Conservation (phyloP, 139 green algal genomes). For the Astrephomene gubernaculifera region DNA sequence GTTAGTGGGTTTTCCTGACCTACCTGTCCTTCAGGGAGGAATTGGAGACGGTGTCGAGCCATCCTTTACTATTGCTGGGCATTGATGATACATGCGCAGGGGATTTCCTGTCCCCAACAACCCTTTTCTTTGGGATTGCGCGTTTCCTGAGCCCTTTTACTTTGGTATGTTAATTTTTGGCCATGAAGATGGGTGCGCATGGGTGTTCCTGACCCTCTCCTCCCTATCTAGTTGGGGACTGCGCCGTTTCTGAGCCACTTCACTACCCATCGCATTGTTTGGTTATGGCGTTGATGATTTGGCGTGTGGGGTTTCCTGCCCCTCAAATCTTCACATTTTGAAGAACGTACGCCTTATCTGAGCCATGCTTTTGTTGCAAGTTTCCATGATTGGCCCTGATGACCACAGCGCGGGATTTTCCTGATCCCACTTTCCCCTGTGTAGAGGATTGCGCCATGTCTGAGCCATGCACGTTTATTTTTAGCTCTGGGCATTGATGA, state of each 20-base stretch:
- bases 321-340: not conserved
- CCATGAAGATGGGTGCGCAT: not conserved
- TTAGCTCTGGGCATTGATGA: not conserved
- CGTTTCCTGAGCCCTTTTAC: not conserved
- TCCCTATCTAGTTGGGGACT: not conserved
- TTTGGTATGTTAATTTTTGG: not conserved
- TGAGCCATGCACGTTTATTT: not conserved
- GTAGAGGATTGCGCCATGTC: not conserved
- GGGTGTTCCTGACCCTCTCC: conserved; percentile 9
- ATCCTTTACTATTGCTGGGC: not conserved
- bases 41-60: conserved; percentile 1
- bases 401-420: no score
- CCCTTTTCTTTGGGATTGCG: not conserved
- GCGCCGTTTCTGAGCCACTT: no score
- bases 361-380: not conserved
- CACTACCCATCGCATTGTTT: no score
- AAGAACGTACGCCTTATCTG: not conserved
- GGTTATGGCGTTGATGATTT: conserved; percentile 4
- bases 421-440: not conserved
- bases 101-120: conserved; percentile 7
- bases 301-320: not conserved
- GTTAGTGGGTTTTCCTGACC: not conserved
- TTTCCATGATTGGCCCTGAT: not conserved
- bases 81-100: not conserved
- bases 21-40: not conserved